A percentile compares a stretch with the other conserved stretches of the same genome.
Evolutionary conservation across 345 rosid species (phyloP).

Genomic region (Draba incana): DNA sequence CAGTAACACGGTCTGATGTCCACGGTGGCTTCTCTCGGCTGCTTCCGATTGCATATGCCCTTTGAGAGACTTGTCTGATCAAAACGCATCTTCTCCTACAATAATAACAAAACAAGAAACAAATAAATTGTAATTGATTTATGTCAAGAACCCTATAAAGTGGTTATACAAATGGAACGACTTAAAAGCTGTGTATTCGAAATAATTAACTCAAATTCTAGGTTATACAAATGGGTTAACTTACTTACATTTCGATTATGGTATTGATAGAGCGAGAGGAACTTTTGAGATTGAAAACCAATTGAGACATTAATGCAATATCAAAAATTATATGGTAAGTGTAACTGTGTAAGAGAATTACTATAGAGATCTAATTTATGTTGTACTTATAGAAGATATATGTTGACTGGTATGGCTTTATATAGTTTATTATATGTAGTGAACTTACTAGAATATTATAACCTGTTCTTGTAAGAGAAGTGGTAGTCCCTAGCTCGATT

Average conservation of each 20-base stretch:
- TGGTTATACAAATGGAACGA: too few species aligned
- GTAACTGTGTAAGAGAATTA: conserved; percentile 13
- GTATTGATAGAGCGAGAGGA: conserved; percentile 16
- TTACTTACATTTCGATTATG: conserved; percentile 24
- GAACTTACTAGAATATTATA: background rate
- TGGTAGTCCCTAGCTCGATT: conserved; percentile 28
- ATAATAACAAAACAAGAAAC: background rate
- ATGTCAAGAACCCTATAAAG: too few species aligned
- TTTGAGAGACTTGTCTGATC: conserved; percentile 22
- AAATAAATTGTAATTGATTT: background rate
- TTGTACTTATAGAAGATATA: background rate
- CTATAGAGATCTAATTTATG: background rate
- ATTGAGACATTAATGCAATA: conserved; percentile 26
- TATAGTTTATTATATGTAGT: conserved; percentile 9
- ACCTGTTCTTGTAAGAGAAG: background rate
- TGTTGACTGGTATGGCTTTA: conserved; percentile 3
- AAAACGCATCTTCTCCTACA: conserved; percentile 21
- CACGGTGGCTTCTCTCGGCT: conserved; percentile 35
- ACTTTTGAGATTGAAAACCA: conserved; percentile 25
- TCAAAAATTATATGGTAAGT: background rate
- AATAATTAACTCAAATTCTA: background rate
- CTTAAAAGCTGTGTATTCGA: background rate
- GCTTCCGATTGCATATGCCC: conserved; percentile 10
- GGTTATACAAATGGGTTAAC: conserved; percentile 15
- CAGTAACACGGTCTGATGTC: conserved; percentile 4